These are phyloP conservation scores for Candida namnaoensis DNA, from an alignment of 805 yeast species.

Conservation along the genomic window DNA sequence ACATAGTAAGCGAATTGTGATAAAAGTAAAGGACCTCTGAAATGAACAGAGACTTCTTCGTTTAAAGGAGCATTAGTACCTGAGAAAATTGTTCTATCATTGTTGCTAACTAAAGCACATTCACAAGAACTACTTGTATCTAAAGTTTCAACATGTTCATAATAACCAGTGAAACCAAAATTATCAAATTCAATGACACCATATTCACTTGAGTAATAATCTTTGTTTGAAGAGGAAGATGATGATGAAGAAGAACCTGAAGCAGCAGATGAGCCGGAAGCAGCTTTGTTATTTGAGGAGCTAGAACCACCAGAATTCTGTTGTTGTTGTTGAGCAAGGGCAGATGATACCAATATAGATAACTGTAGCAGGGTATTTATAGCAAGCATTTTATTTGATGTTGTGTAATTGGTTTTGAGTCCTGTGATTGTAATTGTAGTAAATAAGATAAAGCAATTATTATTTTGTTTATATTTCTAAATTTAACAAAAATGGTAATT, in stretches of 20 bases:
- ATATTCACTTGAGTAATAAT: conserved; percentile 14
- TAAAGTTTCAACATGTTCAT: conserved; percentile 35
- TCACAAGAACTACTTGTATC: conserved; percentile 30
- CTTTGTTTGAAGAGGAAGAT: conserved; percentile 2
- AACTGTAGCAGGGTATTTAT: too few species aligned
- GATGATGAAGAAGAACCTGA: neutral
- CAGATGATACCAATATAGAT: too few species aligned
- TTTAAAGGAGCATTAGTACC: conserved; percentile 62
- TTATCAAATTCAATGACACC: conserved; percentile 41
- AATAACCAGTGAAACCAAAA: conserved; percentile 47
- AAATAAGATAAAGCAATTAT: too few species aligned
- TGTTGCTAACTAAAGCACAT: conserved; percentile 38
- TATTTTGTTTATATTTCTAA: too few species aligned
- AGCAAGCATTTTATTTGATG: too few species aligned
- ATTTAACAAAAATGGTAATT: too few species aligned
- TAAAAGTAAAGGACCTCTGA: conserved; percentile 66
- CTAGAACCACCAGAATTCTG: too few species aligned
- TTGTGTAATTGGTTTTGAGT: too few species aligned
- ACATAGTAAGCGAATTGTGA: conserved; percentile 54
- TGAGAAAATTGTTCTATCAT: conserved; percentile 30
- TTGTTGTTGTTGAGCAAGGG: too few species aligned
- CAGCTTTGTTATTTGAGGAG: neutral
- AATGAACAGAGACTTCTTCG: conserved; percentile 66
- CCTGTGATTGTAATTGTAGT: too few species aligned
- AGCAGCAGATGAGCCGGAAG: neutral